Percentiles rank a stretch among this genome's conserved stretches.
Evolutionary conservation across 441 rosid genomes (phyloP).

Genomic region (Francoa sonchifolia): DNA sequence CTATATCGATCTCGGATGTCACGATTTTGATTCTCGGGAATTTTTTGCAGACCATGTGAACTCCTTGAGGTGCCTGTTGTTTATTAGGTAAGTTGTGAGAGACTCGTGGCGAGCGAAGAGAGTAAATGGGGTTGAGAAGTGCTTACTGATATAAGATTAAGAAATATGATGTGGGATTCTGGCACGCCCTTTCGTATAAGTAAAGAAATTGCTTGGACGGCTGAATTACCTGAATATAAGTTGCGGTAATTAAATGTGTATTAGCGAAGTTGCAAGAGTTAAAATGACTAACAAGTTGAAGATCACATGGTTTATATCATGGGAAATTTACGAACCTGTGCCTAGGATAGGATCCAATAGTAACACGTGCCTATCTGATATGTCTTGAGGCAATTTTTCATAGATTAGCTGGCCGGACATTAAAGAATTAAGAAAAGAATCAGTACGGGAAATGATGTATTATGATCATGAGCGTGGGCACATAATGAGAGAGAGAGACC

Average conservation of each 20-base stretch:
- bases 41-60: conserved; percentile 83
- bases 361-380: conserved; percentile 68
- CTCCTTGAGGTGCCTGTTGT: conserved; percentile 98
- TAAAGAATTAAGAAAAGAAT: no score
- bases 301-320: no score
- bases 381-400: conserved; percentile 79
- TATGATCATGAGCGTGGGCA: neutral
- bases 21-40: conserved; percentile 89
- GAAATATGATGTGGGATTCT: conserved; percentile 74
- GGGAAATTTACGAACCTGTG: no score
- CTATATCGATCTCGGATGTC: conserved; percentile 85
- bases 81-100: no score
- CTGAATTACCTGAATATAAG: conserved; percentile 52
- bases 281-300: no score
- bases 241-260: conserved; percentile 3
- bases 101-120: neutral
- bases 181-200: conserved; percentile 76
- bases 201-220: conserved; percentile 60
- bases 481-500: conserved; percentile 17
- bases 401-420: conserved; percentile 90
- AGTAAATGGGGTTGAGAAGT: no score
- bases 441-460: neutral
- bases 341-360: conserved; percentile 85
- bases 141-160: conserved; percentile 82
- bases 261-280: no score